Evolutionary conservation across 352 stramenopile species (phyloP), one percentile per base, ranked within the genome.

Genomic region (Phytopythium oedochilum): DNA sequence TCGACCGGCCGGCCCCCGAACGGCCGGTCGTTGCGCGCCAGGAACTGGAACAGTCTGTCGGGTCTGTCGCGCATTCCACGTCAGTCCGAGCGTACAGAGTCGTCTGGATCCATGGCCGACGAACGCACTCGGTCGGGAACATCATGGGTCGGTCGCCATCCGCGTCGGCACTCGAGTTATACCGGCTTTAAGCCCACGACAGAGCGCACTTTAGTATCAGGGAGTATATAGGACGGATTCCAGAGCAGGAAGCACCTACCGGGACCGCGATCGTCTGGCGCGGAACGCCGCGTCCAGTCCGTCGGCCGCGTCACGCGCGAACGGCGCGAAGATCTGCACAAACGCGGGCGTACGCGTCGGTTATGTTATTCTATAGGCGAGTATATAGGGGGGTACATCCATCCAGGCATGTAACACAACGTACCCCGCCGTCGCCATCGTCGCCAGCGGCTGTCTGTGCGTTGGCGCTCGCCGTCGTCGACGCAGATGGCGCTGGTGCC

Each of bases 1-100:
- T 95, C 83, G 11, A 95, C 67, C 8, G 85, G 85, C 14, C 69
- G 86, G 3, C 83, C 85, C 46, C 70, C 75, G 54, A 70, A 84
- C 54, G 89, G 80, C 18, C 78, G 77, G 15, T 68, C 73, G 12
- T 63, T 35, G 7, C 66, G 69, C 15, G 71, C 67, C 20, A 84
- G 59, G 47, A 86, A 63, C 36, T 84, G 75, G 20, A 86, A 59
- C 48, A 86, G 64, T 22, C 75, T 84, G 44, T 42, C 5, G 14
- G 12, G 31, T 42, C 17, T 7, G 29, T 23, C 9, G 6, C 23
- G 26, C 5, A 14, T 10, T 12, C 17, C 17, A 5, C 15, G 44
- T 52, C n/a, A 51, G 45, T 17, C 38, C 17, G 17, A 28, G 18
- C 8, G 40, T 8, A 11, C 5, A 28, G 12, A 1, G 12, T 0